Percentiles rank a stretch among this genome's conserved stretches.
These are phyloP conservation scores for Limonium bicolor DNA, from an alignment of 148 eudicot species.

Conservation along the genomic window DNA sequence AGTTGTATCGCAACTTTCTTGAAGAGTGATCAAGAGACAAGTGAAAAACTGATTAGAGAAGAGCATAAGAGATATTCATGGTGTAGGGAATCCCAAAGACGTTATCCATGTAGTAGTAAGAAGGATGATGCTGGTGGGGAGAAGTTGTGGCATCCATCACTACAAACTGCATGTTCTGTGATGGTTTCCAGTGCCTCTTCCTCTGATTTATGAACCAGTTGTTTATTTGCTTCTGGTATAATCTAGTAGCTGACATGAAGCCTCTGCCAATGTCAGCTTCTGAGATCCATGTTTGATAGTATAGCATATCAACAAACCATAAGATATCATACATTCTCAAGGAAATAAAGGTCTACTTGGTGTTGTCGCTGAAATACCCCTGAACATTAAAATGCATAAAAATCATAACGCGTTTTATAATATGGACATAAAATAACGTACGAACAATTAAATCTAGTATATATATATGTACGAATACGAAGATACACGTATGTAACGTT, in stretches of 20 bases:
- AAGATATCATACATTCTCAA: no score
- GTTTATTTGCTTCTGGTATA: slow-evolving; percentile 93
- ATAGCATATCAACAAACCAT: no score
- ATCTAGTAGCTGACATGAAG: slow-evolving; percentile 55
- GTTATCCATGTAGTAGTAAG: slow-evolving; percentile 37
- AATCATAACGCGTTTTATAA: no score
- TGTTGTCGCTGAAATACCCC: no score
- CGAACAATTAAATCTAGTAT: no score
- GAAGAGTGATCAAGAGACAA: no score
- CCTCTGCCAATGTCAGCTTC: slow-evolving; percentile 65
- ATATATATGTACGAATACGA: no score
- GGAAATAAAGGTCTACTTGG: no score
- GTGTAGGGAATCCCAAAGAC: slow-evolving; percentile 47
- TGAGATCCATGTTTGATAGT: slow-evolving; percentile 66
- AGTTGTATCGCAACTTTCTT: no score
- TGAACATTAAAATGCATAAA: no score
- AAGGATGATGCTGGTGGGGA: slow-evolving; percentile 15
- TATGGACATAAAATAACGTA: no score
- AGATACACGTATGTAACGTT: no score
- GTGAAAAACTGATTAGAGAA: slow-evolving; percentile 30
- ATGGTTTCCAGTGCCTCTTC: slow-evolving; percentile 93
- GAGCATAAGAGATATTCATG: slow-evolving; percentile 58
- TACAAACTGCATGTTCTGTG: slow-evolving; percentile 73
- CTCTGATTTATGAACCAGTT: slow-evolving; percentile 95
- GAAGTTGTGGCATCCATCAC: slow-evolving; percentile 46